Percentiles rank a stretch among this genome's conserved stretches.
phyloP scores from a whole-genome alignment of 306 rosid species.

The Quercus wislizeni region DNA sequence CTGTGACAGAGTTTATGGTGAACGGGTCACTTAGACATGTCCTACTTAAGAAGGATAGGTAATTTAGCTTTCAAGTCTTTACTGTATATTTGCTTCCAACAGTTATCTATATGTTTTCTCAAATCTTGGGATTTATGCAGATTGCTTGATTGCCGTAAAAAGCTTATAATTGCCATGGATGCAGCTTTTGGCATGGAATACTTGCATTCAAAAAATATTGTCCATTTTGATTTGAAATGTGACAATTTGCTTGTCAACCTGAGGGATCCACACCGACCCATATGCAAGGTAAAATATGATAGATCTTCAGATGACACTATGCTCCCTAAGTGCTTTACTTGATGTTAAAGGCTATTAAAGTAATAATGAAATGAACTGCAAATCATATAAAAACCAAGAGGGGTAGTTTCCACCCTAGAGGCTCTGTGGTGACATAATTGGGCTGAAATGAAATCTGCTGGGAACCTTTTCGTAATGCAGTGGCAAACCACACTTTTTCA shows the following conservation, averaged over 20 bases:
- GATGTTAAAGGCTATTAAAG: slow-evolving; percentile 4
- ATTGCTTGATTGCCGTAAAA: slow-evolving; percentile 21
- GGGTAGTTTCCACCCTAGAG: neutral
- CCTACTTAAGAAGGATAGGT: slow-evolving; percentile 31
- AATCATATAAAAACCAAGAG: no score
- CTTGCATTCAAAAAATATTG: slow-evolving; percentile 32
- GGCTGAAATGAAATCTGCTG: neutral
- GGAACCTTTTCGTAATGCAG: neutral
- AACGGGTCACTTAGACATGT: slow-evolving; percentile 33
- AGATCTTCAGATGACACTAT: neutral
- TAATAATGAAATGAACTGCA: neutral
- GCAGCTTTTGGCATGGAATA: slow-evolving; percentile 39
- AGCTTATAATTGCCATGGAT: slow-evolving; percentile 37
- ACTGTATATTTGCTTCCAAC: slow-evolving; percentile 3
- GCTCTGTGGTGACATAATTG: neutral
- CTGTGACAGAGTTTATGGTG: slow-evolving; percentile 34
- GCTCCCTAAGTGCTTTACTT: neutral
- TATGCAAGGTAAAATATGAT: slow-evolving; percentile 29
- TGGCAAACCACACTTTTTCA: neutral
- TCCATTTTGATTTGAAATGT: slow-evolving; percentile 39
- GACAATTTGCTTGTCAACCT: slow-evolving; percentile 33
- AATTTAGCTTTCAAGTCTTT: neutral
- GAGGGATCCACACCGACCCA: slow-evolving; percentile 37
- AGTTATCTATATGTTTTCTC: slow-evolving; percentile 9
- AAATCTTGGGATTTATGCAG: slow-evolving; percentile 16